Evolutionary conservation across 208 protist genomes (phyloP).

Genomic region (Acanthamoeba healyi): DNA sequence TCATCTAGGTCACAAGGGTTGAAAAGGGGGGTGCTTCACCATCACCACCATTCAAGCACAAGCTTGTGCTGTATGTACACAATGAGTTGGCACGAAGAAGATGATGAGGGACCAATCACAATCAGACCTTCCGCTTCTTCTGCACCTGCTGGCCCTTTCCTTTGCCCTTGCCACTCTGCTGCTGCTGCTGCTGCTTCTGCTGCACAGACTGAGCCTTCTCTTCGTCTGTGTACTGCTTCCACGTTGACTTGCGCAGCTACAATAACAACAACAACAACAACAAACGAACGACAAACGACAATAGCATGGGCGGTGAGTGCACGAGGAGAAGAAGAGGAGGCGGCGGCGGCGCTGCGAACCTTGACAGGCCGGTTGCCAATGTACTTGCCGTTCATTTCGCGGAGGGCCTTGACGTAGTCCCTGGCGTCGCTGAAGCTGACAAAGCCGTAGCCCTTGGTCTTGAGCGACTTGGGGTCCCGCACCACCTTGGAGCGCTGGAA

Average conservation of each 20-base stretch:
- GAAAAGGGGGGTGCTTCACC: too few relatives aligned
- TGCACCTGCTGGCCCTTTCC: neutral
- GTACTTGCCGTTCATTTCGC: constrained; percentile 86
- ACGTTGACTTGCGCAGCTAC: constrained; percentile 39
- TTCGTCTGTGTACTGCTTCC: neutral
- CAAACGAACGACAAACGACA: neutral
- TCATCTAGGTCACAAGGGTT: too few relatives aligned
- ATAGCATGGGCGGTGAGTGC: too few relatives aligned
- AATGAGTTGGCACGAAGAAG: too few relatives aligned
- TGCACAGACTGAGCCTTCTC: neutral
- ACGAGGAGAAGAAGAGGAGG: neutral
- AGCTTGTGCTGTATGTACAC: too few relatives aligned
- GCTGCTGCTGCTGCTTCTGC: neutral
- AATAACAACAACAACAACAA: neutral
- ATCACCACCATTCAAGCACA: too few relatives aligned
- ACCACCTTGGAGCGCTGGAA: constrained; percentile 82
- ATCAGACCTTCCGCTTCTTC: neutral
- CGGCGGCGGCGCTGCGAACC: neutral
- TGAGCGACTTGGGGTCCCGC: constrained; percentile 78
- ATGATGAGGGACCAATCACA: too few relatives aligned
- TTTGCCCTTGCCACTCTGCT: neutral
- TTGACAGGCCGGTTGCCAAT: constrained; percentile 49
- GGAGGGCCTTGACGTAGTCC: constrained; percentile 81
- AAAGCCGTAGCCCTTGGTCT: constrained; percentile 88
- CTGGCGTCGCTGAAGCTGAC: constrained; percentile 82